These are phyloP conservation scores for Datisca glomerata DNA, from an alignment of 306 rosid genomes.

Conservation along the genomic window DNA sequence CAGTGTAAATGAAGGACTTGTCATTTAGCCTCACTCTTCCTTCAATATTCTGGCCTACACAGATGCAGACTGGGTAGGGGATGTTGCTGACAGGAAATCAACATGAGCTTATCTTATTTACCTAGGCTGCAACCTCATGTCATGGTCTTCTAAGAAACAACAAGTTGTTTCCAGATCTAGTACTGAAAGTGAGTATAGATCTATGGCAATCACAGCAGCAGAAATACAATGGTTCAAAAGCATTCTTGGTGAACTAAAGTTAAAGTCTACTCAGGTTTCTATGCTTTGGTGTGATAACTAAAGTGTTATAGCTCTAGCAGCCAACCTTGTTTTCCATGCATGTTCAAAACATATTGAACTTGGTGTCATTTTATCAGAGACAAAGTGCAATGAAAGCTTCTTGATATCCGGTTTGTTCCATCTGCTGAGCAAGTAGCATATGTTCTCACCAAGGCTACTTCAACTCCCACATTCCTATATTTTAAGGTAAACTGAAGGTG, in stretches of 20 bases:
- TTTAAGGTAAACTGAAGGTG: no score
- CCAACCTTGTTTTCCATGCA: neutral
- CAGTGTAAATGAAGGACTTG: neutral
- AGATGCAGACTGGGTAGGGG: neutral
- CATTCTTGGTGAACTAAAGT: neutral
- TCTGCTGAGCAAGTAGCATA: neutral
- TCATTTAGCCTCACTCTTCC: no score
- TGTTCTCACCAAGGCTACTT: neutral
- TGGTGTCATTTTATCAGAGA: neutral
- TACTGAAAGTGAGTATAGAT: no score
- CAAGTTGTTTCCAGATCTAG: no score
- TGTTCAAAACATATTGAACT: neutral
- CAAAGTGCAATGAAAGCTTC: neutral
- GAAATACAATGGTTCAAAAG: neutral
- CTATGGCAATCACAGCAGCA: no score
- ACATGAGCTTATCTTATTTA: neutral
- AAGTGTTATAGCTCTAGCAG: neutral
- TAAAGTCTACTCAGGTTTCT: neutral
- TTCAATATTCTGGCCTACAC: neutral
- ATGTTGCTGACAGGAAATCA: neutral
- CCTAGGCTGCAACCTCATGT: neutral
- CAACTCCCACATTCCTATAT: neutral
- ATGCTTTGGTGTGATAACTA: neutral
- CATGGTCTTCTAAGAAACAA: no score
- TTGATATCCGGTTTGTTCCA: neutral